Conservation (phyloP, 225 moss, liverwort and hornwort species). For the Neckera pumila region DNA sequence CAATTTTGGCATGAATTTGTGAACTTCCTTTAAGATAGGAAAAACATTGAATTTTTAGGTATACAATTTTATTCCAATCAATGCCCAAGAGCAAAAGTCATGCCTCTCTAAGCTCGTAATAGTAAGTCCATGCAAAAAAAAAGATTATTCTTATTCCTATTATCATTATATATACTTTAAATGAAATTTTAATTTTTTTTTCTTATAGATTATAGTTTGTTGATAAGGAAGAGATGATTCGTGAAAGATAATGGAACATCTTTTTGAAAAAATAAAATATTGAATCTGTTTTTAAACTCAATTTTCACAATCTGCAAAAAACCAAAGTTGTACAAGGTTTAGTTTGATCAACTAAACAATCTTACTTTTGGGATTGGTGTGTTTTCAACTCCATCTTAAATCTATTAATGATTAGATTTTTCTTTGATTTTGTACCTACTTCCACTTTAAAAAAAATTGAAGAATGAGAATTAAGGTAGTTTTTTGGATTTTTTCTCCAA, state of each 20-base stretch:
- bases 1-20: neutral
- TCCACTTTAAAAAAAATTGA: too few relatives aligned
- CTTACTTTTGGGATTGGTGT: neutral
- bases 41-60: accelerated
- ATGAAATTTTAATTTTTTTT: neutral
- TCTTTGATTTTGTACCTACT: neutral
- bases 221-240: neutral
- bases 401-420: neutral
- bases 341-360: neutral
- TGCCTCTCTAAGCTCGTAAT: neutral
- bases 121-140: neutral
- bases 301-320: neutral
- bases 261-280: neutral
- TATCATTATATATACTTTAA: too few relatives aligned
- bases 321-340: neutral
- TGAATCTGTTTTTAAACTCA: neutral
- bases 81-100: neutral
- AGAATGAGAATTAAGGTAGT: neutral
- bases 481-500: neutral
- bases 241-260: neutral
- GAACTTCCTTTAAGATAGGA: neutral
- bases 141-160: too few relatives aligned
- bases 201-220: neutral
- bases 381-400: neutral
- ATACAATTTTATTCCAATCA: neutral